These are phyloP conservation scores for Zalaria sp. DNA, from an alignment of 2,329 filamentous ascomycete genomes.

Conservation along the genomic window DNA sequence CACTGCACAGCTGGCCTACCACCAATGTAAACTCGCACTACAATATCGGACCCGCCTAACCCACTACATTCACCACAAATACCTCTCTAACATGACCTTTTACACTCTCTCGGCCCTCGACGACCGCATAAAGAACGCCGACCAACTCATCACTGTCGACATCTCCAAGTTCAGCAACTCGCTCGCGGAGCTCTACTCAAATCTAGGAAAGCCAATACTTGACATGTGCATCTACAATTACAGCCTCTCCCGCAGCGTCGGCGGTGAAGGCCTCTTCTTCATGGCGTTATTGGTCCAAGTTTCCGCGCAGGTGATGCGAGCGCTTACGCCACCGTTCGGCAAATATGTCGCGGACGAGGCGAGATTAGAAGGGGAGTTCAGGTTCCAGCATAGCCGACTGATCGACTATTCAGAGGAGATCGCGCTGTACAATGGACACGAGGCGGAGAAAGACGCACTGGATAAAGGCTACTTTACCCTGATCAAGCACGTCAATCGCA, in stretches of 20 bases:
- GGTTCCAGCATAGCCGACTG: slow-evolving; percentile 83
- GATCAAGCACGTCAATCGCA: slow-evolving; percentile 98
- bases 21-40: slow-evolving; percentile 86
- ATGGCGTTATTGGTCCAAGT: slow-evolving; percentile 91
- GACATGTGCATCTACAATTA: slow-evolving; percentile 98
- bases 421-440: slow-evolving; percentile 79
- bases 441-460: slow-evolving; percentile 87
- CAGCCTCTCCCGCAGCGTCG: slow-evolving; percentile 85
- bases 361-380: slow-evolving; percentile 84
- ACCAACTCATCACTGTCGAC: slow-evolving; percentile 93
- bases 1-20: slow-evolving; percentile 63
- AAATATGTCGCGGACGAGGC: slow-evolving; percentile 97
- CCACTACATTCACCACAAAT: slow-evolving; percentile 89
- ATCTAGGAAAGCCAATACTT: slow-evolving; percentile 82
- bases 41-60: slow-evolving; percentile 88
- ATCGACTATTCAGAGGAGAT: slow-evolving; percentile 96
- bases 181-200: slow-evolving; percentile 87
- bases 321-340: slow-evolving; percentile 87
- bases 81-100: slow-evolving; percentile 94
- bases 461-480: slow-evolving; percentile 98
- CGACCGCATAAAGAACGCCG: slow-evolving; percentile 95
- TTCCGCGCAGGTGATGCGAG: slow-evolving; percentile 84
- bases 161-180: slow-evolving; percentile 94
- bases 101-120: slow-evolving; percentile 92
- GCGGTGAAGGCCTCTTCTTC: slow-evolving; percentile 85